A percentile compares a stretch with the other conserved stretches of the same genome.
These are phyloP conservation scores for Nakaseomyces delphensis DNA, from an alignment of 1,139 yeast genomes.

Conservation along the genomic window DNA sequence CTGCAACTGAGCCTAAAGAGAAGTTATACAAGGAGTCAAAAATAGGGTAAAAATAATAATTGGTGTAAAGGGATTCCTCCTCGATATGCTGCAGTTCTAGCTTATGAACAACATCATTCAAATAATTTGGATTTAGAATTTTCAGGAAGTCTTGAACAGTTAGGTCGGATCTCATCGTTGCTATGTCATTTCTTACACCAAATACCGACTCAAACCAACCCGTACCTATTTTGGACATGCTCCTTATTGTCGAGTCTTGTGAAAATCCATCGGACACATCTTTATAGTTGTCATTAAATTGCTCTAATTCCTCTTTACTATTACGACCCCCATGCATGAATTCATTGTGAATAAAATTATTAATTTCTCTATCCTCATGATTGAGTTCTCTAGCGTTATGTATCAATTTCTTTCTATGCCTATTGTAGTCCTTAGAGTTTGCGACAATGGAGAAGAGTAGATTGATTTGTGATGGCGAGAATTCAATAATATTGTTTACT, in stretches of 20 bases:
- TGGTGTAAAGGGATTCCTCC: conserved; percentile 28
- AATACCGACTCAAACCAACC: conserved; percentile 15
- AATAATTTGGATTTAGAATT: conserved; percentile 38
- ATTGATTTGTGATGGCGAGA: conserved; percentile 36
- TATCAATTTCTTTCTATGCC: conserved; percentile 4
- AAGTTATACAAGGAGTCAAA: conserved; percentile 86
- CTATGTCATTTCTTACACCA: conserved; percentile 13
- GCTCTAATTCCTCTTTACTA: conserved; percentile 20
- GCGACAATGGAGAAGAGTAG: conserved; percentile 33
- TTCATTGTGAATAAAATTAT: conserved; percentile 26
- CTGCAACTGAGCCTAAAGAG: conserved; percentile 86
- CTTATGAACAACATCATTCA: conserved; percentile 56
- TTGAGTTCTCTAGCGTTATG: conserved; percentile 10
- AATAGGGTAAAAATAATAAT: conserved; percentile 41
- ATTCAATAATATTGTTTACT: conserved; percentile 34
- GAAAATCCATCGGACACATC: conserved; percentile 29
- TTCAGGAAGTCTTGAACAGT: conserved; percentile 37
- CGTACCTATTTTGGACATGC: conserved; percentile 11
- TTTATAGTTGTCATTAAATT: conserved; percentile 31
- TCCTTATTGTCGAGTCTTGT: conserved; percentile 14
- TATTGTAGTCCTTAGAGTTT: conserved; percentile 28
- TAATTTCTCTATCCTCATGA: conserved; percentile 26
- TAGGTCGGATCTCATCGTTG: conserved; percentile 20
- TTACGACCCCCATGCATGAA: conserved; percentile 21
- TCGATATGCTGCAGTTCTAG: conserved; percentile 27